Conservation (phyloP, 78 protist genomes). For the Polysphondylium violaceum region DNA sequence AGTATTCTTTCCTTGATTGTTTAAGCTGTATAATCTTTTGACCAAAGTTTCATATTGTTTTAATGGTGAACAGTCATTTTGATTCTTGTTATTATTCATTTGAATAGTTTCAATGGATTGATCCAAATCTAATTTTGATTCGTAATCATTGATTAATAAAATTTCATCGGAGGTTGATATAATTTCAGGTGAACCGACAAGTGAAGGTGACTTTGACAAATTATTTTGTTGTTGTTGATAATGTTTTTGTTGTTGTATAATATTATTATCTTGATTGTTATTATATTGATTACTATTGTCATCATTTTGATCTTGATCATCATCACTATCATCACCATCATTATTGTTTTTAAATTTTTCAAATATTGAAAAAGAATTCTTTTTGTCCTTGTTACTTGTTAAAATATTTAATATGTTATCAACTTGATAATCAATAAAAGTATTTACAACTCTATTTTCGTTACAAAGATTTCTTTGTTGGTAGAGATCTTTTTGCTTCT, state of each 20-base stretch:
- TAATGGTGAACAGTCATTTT: neutral
- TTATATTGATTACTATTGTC: neutral
- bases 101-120: slow-evolving; percentile 18
- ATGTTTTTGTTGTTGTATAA: slow-evolving; percentile 18
- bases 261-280: neutral
- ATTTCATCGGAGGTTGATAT: neutral
- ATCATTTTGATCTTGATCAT: neutral
- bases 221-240: neutral
- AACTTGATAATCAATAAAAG: slow-evolving; percentile 36
- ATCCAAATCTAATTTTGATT: neutral
- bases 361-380: neutral
- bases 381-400: neutral
- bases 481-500: slow-evolving; percentile 1
- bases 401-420: slow-evolving; percentile 21
- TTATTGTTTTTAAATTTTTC: neutral
- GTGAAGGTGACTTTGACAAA: neutral
- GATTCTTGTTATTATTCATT: neutral
- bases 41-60: slow-evolving; percentile 11
- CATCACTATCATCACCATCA: too few relatives aligned
- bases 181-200: neutral
- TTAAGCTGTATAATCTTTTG: neutral
- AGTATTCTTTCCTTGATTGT: neutral
- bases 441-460: neutral
- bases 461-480: slow-evolving; percentile 24
- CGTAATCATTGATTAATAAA: slow-evolving; percentile 43